phyloP scores from a whole-genome alignment of 2,329 filamentous ascomycete genomes.

The Grosmannia penicillata region DNA sequence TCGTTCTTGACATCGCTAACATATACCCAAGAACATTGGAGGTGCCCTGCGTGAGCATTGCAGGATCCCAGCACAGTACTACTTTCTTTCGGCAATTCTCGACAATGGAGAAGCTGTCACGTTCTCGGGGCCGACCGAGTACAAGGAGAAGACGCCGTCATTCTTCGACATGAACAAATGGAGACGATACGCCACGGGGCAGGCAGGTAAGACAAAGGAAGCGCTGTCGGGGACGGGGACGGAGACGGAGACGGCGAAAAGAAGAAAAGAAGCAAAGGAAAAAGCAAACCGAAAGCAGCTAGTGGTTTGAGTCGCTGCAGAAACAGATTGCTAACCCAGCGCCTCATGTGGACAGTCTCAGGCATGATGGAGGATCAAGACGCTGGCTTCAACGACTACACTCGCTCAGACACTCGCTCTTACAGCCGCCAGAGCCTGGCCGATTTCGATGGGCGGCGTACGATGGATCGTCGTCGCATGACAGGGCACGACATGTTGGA shows the following conservation, averaged over 20 bases:
- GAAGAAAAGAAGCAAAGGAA: too few relatives aligned
- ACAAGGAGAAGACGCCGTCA: conserved; percentile 23
- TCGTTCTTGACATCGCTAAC: conserved; percentile 4
- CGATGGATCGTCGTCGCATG: conserved; percentile 12
- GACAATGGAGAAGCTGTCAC: conserved; percentile 31
- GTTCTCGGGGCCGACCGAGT: conserved; percentile 27
- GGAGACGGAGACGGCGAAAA: too few relatives aligned
- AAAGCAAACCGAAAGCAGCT: too few relatives aligned
- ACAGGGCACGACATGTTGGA: conserved; percentile 12
- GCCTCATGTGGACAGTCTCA: too few relatives aligned
- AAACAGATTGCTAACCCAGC: too few relatives aligned
- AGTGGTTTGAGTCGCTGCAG: too few relatives aligned
- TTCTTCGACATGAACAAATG: conserved; percentile 32
- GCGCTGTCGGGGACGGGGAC: too few relatives aligned
- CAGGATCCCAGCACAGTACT: conserved; percentile 33
- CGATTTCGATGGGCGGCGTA: conserved; percentile 13
- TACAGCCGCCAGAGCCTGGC: not conserved
- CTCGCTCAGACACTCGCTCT: not conserved
- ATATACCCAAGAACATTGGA: conserved; percentile 21
- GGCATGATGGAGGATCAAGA: conserved; percentile 3
- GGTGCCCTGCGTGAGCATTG: conserved; percentile 36
- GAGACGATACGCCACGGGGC: conserved; percentile 18
- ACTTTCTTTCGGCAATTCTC: conserved; percentile 35
- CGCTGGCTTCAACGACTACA: not conserved
- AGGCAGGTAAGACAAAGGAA: conserved; percentile 19